Evolutionary conservation across 805 yeast genomes (phyloP).

Genomic region (Ogataea minuta): DNA sequence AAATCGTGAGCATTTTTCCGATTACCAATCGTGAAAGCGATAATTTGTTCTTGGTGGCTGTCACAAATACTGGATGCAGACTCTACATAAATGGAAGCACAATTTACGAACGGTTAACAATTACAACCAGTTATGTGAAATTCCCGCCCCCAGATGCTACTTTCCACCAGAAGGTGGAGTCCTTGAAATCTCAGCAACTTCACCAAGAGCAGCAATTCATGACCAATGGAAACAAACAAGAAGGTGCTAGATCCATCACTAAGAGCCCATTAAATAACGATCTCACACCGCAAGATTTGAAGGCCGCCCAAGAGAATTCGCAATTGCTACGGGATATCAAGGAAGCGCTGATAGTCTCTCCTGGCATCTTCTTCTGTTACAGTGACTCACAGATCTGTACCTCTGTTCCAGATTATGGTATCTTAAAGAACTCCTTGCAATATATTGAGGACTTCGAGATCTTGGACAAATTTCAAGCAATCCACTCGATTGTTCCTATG

Average conservation of each 20-base stretch:
- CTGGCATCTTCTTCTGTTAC: conserved; percentile 82
- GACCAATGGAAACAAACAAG: conserved; percentile 13
- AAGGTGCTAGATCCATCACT: conserved; percentile 20
- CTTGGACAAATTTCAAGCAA: conserved; percentile 49
- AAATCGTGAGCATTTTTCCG: conserved; percentile 61
- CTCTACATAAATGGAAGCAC: conserved; percentile 56
- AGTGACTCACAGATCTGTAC: conserved; percentile 52
- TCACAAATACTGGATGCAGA: conserved; percentile 82
- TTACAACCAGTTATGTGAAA: conserved; percentile 39
- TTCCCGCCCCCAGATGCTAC: conserved; percentile 43
- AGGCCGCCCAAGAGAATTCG: conserved; percentile 55
- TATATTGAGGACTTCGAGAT: conserved; percentile 81
- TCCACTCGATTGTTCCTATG: conserved; percentile 72
- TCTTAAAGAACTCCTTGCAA: conserved; percentile 67
- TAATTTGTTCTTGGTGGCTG: conserved; percentile 70
- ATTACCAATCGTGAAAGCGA: conserved; percentile 63
- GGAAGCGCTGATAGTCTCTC: conserved; percentile 65
- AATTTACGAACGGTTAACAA: conserved; percentile 33
- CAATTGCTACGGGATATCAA: conserved; percentile 55
- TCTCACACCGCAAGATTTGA: conserved; percentile 36
- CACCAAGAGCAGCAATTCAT: conserved; percentile 35
- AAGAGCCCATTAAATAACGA: conserved; percentile 30
- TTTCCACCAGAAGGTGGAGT: conserved; percentile 30
- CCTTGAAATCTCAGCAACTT: conserved; percentile 38
- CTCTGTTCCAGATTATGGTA: conserved; percentile 82